Evolutionary conservation across 345 rosid species (phyloP).

Genomic region (Boechera stricta): DNA sequence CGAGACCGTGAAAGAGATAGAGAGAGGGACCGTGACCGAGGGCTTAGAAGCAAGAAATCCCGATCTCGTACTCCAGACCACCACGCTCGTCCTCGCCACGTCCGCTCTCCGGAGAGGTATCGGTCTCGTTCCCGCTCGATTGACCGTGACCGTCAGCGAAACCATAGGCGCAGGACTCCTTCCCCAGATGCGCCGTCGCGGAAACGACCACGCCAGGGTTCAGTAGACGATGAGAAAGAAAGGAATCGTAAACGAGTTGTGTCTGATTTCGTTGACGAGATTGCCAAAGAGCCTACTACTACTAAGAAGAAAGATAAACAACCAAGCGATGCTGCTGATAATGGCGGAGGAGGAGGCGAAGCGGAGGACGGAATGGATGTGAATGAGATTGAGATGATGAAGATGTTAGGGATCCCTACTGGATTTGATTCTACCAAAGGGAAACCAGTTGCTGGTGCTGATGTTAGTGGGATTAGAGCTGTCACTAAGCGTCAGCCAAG

Average conservation of each 20-base stretch:
- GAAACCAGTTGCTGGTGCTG: conserved; percentile 84
- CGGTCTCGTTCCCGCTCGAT: conserved; percentile 60
- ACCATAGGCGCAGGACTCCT: conserved; percentile 62
- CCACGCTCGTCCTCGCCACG: conserved; percentile 58
- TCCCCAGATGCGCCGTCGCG: conserved; percentile 65
- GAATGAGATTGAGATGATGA: conserved; percentile 89
- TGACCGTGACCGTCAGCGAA: conserved; percentile 56
- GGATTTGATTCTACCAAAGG: conserved; percentile 96
- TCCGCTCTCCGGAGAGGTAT: conserved; percentile 60
- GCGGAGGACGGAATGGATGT: conserved; percentile 48
- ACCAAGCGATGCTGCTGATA: conserved; percentile 24
- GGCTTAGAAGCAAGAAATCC: conserved; percentile 58
- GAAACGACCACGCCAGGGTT: conserved; percentile 44
- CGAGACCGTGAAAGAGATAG: conserved; percentile 54
- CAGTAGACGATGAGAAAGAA: conserved; percentile 55
- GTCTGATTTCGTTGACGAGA: conserved; percentile 68
- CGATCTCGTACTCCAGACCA: conserved; percentile 77
- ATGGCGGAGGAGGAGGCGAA: conserved; percentile 34
- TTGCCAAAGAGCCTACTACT: conserved; percentile 54
- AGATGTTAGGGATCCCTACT: conserved; percentile 85
- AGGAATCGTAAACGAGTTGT: conserved; percentile 56
- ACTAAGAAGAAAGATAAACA: conserved; percentile 41
- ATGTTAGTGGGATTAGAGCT: conserved; percentile 78
- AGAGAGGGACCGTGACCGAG: conserved; percentile 61
- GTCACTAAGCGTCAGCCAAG: conserved; percentile 88